Evolutionary conservation across 257 asterid species (phyloP).

Genomic region (Echites panduratus): DNA sequence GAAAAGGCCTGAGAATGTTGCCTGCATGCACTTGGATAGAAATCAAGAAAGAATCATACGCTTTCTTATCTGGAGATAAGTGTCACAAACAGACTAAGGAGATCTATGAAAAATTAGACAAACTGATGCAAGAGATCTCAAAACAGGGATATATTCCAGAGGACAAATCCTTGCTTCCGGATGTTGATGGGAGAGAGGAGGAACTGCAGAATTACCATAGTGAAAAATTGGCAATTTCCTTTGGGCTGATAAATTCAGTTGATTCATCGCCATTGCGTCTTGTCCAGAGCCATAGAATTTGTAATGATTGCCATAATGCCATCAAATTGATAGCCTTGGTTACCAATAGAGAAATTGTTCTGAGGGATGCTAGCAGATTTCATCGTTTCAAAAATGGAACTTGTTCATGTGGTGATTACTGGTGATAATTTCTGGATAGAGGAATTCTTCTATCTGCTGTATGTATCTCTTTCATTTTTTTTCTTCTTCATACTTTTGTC

Average conservation of each 20-base stretch:
- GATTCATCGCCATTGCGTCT: slow-evolving; percentile 65
- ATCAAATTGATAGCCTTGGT: slow-evolving; percentile 53
- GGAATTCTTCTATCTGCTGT: not conserved
- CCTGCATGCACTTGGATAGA: slow-evolving; percentile 86
- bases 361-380: slow-evolving; percentile 81
- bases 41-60: slow-evolving; percentile 55
- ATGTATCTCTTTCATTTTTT: not conserved
- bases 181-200: slow-evolving; percentile 63
- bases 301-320: slow-evolving; percentile 66
- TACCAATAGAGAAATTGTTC: slow-evolving; percentile 46
- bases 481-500: not conserved
- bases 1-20: slow-evolving; percentile 57
- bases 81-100: slow-evolving; percentile 42
- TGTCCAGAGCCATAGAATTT: slow-evolving; percentile 78
- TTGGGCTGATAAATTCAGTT: slow-evolving; percentile 66
- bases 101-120: slow-evolving; percentile 46
- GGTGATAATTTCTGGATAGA: not conserved
- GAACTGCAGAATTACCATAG: slow-evolving; percentile 48
- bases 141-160: slow-evolving; percentile 40
- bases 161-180: slow-evolving; percentile 59
- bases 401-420: slow-evolving; percentile 79
- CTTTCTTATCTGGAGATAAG: slow-evolving; percentile 63
- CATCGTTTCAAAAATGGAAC: slow-evolving; percentile 58
- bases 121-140: slow-evolving; percentile 40
- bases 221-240: slow-evolving; percentile 83